phyloP scores from a whole-genome alignment of 192 early-diverging fungal genomes.

The Tieghemiomyces parasiticus region DNA sequence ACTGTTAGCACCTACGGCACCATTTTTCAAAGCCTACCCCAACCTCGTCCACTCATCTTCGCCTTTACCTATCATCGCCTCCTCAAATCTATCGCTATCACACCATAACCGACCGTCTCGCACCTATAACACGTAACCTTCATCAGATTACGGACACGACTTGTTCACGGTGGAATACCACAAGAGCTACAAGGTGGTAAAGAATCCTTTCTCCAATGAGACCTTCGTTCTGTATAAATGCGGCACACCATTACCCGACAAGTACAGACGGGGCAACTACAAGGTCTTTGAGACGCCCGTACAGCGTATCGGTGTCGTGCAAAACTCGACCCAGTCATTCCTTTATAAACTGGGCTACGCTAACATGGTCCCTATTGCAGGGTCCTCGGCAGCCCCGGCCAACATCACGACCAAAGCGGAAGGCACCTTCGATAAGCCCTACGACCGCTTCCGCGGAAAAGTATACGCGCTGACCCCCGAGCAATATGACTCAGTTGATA shows the following conservation, averaged over 20 bases:
- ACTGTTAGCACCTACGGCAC: neutral
- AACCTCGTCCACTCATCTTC: neutral
- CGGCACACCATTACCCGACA: neutral
- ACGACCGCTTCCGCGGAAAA: neutral
- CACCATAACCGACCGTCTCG: neutral
- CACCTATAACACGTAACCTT: neutral
- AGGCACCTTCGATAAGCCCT: neutral
- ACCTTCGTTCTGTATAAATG: neutral
- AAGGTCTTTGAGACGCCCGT: neutral
- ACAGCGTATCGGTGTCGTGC: neutral
- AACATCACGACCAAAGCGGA: neutral
- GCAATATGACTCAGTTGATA: neutral
- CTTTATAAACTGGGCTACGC: neutral
- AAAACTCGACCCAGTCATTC: neutral
- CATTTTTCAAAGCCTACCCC: neutral
- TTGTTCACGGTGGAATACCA: neutral
- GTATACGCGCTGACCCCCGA: neutral
- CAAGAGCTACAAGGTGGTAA: neutral
- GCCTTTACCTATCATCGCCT: neutral
- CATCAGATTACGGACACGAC: neutral
- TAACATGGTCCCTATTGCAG: neutral
- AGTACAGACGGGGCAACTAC: neutral
- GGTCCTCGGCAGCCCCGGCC: slow-evolving; percentile 1
- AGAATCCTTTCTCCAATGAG: neutral
- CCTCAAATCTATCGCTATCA: neutral